Evolutionary conservation across 331 rosid genomes (phyloP).

Genomic region (Saraca asoca): DNA sequence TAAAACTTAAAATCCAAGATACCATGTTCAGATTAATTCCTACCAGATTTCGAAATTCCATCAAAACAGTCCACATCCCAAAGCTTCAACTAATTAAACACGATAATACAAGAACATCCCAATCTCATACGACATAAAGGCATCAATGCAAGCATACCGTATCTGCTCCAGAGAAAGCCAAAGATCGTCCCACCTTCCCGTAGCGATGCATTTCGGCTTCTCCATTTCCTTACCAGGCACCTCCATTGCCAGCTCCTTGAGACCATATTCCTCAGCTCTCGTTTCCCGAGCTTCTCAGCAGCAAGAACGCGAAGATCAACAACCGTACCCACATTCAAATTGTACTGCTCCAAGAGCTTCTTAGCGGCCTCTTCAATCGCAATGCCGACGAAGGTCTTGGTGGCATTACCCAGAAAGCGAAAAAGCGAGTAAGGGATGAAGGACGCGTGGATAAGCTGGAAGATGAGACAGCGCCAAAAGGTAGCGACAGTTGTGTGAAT

Average conservation of each 20-base stretch:
- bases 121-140: conserved; percentile 47
- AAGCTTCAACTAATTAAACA: no score
- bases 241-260: conserved; percentile 38
- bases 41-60: no score
- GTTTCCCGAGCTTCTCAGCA: background rate
- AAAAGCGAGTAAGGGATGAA: conserved; percentile 29
- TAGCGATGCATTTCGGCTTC: conserved; percentile 38
- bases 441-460: conserved; percentile 35
- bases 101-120: conserved; percentile 22
- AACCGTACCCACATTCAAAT: conserved; percentile 14
- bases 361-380: conserved; percentile 37
- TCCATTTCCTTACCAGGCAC: conserved; percentile 39
- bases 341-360: conserved; percentile 34
- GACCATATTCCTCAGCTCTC: conserved; percentile 31
- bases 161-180: conserved; percentile 44
- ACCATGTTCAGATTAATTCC: no score
- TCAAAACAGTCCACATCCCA: no score
- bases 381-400: conserved; percentile 40
- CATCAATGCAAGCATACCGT: conserved; percentile 51
- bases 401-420: conserved; percentile 20
- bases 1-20: no score
- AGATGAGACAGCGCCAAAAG: conserved; percentile 47
- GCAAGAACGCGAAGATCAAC: conserved; percentile 41
- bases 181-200: conserved; percentile 48
- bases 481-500: no score